phyloP scores from a whole-genome alignment of 164 flowering plant genomes.

The Litsea cubeba region DNA sequence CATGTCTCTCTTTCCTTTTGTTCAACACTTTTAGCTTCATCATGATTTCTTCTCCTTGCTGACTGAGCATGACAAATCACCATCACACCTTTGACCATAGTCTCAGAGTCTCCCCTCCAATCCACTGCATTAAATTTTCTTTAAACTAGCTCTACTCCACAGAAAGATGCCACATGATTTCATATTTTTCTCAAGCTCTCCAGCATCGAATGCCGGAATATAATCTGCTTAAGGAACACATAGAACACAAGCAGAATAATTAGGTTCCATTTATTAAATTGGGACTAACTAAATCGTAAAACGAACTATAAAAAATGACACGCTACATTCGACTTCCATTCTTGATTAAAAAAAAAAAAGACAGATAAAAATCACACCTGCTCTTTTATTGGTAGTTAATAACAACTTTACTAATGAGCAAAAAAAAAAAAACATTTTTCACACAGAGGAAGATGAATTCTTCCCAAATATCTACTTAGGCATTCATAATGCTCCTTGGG shows the following conservation, averaged over 20 bases:
- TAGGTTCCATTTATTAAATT: background rate
- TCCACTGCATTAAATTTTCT: background rate
- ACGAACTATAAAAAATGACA: too few relatives aligned
- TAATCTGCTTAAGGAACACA: background rate
- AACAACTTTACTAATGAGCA: too few relatives aligned
- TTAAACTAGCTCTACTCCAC: background rate
- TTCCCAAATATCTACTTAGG: too few relatives aligned
- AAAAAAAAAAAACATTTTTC: too few relatives aligned
- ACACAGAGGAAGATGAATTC: too few relatives aligned
- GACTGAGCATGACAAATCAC: background rate
- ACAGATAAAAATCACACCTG: background rate
- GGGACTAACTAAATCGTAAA: background rate
- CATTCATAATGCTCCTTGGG: too few relatives aligned
- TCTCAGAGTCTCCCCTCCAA: background rate
- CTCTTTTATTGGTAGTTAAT: too few relatives aligned
- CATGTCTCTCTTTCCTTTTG: too few relatives aligned
- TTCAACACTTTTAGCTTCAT: background rate
- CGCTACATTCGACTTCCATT: background rate
- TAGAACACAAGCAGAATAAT: too few relatives aligned
- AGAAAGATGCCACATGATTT: too few relatives aligned
- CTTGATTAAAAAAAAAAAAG: background rate
- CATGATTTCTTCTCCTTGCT: background rate
- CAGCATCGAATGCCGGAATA: background rate
- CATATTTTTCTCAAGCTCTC: background rate
- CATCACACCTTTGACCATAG: background rate